These are phyloP conservation scores for Suhomyces prunicola DNA, from an alignment of 805 yeast genomes.

Conservation along the genomic window DNA sequence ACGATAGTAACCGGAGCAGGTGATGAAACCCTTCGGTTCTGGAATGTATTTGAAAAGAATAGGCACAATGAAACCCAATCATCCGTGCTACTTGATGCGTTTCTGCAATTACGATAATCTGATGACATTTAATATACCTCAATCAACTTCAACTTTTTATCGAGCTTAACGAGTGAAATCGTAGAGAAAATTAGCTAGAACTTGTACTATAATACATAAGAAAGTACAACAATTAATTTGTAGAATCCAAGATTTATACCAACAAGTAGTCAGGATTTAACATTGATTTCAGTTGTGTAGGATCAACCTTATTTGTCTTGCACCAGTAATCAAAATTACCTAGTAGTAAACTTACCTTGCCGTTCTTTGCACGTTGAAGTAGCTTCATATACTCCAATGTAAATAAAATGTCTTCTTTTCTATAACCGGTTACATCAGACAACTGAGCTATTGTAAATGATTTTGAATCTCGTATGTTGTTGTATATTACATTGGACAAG, in stretches of 20 bases:
- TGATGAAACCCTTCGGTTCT: constrained; percentile 91
- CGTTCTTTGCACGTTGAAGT: constrained; percentile 10
- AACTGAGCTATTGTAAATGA: constrained; percentile 47
- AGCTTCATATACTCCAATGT: constrained; percentile 55
- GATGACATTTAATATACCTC: background rate
- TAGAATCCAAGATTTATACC: constrained; percentile 9
- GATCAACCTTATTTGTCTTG: constrained; percentile 18
- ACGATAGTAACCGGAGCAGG: constrained; percentile 98
- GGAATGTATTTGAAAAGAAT: constrained; percentile 89
- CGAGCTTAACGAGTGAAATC: background rate
- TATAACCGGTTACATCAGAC: constrained; percentile 57
- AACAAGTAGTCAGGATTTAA: constrained; percentile 30
- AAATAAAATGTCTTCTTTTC: constrained; percentile 58
- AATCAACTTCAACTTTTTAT: background rate
- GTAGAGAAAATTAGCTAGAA: background rate
- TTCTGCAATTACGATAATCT: constrained; percentile 61
- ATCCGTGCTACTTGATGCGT: constrained; percentile 68
- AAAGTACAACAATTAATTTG: background rate
- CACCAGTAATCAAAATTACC: constrained; percentile 31
- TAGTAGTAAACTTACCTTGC: constrained; percentile 15
- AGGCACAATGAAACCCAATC: constrained; percentile 56
- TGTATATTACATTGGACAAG: constrained; percentile 20
- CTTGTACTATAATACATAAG: background rate
- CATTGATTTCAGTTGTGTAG: constrained; percentile 22
- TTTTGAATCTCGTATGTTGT: constrained; percentile 5